Evolutionary conservation across 2,329 filamentous ascomycete species (phyloP).

Genomic region (Sporothrix dimorphospora): DNA sequence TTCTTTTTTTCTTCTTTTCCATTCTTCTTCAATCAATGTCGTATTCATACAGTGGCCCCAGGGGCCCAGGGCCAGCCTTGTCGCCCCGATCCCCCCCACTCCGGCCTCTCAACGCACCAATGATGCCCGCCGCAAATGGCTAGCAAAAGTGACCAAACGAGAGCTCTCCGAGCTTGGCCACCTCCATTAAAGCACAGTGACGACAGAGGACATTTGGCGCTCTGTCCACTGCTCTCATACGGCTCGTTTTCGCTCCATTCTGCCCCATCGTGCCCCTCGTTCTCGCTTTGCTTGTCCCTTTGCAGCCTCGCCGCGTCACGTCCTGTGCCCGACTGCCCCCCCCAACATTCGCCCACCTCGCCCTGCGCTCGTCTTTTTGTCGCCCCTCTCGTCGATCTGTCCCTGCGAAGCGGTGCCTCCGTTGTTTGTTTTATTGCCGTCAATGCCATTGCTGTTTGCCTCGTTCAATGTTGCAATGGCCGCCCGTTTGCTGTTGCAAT

Average conservation of each 20-base stretch:
- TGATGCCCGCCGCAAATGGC: neutral
- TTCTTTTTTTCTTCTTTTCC: no score
- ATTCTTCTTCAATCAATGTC: no score
- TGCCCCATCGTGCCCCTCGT: neutral
- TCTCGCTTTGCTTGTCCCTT: neutral
- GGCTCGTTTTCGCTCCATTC: slow-evolving; percentile 9
- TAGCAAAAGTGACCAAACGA: neutral
- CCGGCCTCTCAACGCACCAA: neutral
- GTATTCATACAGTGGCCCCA: neutral
- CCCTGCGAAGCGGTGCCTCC: no score
- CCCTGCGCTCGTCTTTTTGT: neutral
- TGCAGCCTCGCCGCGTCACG: neutral
- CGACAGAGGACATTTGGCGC: neutral
- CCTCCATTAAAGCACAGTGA: neutral
- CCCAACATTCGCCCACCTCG: neutral
- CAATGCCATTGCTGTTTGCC: no score
- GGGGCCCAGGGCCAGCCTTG: neutral
- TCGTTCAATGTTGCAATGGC: neutral
- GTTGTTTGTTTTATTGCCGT: no score
- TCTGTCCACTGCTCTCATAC: neutral
- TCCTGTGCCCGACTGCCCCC: no score
- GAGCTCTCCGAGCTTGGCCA: neutral
- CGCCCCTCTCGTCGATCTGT: neutral
- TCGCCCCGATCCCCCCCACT: neutral
- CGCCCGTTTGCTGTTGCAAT: neutral